Evolutionary conservation across 139 green algal species (phyloP).

Genomic region (Chlorella sp.): DNA sequence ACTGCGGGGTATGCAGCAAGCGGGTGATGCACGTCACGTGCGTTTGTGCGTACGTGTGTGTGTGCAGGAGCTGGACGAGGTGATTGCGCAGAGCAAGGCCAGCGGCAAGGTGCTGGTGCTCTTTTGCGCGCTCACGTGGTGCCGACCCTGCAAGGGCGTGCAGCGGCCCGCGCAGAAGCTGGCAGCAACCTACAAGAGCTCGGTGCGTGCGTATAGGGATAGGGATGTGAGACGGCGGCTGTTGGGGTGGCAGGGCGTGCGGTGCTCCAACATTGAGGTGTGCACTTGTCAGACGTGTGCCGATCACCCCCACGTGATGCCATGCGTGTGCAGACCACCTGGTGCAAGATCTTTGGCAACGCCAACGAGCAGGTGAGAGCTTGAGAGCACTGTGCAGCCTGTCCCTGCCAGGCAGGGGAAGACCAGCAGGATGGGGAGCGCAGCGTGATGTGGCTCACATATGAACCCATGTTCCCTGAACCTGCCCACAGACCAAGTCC

Average conservation of each 20-base stretch:
- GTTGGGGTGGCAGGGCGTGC: no score
- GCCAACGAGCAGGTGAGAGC: constrained; percentile 37
- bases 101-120: constrained; percentile 34
- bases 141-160: constrained; percentile 47
- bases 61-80: constrained; percentile 38
- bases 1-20: no score
- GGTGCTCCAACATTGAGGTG: no score
- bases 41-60: no score
- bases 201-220: neutral
- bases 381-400: no score
- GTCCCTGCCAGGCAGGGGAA: no score
- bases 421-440: no score
- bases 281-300: no score
- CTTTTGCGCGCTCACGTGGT: constrained; percentile 49
- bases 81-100: constrained; percentile 5
- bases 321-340: constrained; percentile 21
- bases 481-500: constrained; percentile 32
- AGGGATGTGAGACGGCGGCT: neutral
- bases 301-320: no score
- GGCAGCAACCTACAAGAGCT: constrained; percentile 3
- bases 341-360: constrained; percentile 44
- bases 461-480: no score
- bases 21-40: no score
- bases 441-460: no score
- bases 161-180: constrained; percentile 21